Percentiles rank a stretch among this genome's conserved stretches.
These are phyloP conservation scores for Backusella parvicylindrica DNA, from an alignment of 192 early-diverging fungal species.

Conservation along the genomic window DNA sequence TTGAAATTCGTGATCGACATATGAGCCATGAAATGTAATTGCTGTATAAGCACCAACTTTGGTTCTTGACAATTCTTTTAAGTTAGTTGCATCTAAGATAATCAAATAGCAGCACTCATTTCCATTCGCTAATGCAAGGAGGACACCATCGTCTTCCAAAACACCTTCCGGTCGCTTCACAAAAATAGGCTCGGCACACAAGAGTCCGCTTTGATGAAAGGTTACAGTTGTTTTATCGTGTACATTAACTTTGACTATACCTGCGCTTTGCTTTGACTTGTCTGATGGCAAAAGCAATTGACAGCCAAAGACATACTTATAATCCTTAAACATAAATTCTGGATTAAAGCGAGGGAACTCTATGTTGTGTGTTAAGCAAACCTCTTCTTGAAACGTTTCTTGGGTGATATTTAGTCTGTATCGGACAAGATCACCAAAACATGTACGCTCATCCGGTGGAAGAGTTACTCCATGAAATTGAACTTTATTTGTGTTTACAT, in stretches of 20 bases:
- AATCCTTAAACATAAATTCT: neutral
- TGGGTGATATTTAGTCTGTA: neutral
- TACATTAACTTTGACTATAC: neutral
- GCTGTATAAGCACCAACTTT: conserved; percentile 40
- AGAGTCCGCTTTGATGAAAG: neutral
- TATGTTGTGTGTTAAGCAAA: neutral
- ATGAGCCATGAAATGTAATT: conserved; percentile 50
- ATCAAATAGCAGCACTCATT: conserved; percentile 36
- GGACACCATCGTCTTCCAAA: conserved; percentile 54
- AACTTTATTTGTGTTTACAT: neutral
- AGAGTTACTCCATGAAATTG: neutral
- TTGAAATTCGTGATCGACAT: neutral
- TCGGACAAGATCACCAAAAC: conserved; percentile 5
- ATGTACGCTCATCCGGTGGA: neutral
- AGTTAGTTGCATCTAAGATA: conserved; percentile 44
- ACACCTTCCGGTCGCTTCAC: conserved; percentile 43
- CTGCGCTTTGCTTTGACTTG: neutral
- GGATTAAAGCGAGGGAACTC: neutral
- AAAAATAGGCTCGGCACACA: conserved; percentile 50
- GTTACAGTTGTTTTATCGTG: neutral
- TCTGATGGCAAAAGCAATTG: neutral
- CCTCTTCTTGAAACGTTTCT: neutral
- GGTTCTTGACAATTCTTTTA: conserved; percentile 46
- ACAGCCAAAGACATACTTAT: conserved; percentile 4
- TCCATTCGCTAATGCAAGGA: conserved; percentile 41